These are phyloP conservation scores for Crataegus laevigata DNA, from an alignment of 306 rosid genomes.

Conservation along the genomic window DNA sequence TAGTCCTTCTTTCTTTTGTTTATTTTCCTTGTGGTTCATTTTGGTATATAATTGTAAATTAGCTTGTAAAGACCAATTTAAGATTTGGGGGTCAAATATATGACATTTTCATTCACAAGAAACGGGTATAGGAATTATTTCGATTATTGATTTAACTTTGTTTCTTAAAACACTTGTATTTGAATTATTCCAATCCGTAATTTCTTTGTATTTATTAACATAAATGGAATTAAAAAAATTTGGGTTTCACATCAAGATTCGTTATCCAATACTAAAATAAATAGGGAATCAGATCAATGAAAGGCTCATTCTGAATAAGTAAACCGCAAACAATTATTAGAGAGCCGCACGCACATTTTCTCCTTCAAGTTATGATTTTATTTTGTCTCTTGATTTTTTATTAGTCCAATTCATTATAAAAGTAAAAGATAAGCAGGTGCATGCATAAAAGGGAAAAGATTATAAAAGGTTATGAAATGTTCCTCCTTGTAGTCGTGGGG, in stretches of 20 bases:
- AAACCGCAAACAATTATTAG: background rate
- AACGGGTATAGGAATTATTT: too few relatives aligned
- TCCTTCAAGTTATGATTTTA: too few relatives aligned
- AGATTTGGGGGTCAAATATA: background rate
- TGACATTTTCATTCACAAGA: background rate
- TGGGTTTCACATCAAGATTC: too few relatives aligned
- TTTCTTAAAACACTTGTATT: background rate
- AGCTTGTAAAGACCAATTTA: background rate
- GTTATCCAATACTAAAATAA: too few relatives aligned
- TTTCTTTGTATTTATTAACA: too few relatives aligned
- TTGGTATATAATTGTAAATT: background rate
- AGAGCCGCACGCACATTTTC: background rate
- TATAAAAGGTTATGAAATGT: background rate
- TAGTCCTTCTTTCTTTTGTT: background rate
- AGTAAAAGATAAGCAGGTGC: background rate
- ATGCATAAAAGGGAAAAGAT: background rate
- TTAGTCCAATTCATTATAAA: background rate
- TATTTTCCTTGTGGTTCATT: background rate
- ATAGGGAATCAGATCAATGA: too few relatives aligned
- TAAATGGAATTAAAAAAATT: too few relatives aligned
- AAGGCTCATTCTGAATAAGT: too few relatives aligned
- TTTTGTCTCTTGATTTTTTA: background rate
- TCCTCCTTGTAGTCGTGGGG: background rate
- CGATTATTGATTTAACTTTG: too few relatives aligned
- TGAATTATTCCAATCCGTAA: too few relatives aligned